phyloP scores from a whole-genome alignment of 768 basidiomycete genomes.

The Gloeopeniophorella convolvens region DNA sequence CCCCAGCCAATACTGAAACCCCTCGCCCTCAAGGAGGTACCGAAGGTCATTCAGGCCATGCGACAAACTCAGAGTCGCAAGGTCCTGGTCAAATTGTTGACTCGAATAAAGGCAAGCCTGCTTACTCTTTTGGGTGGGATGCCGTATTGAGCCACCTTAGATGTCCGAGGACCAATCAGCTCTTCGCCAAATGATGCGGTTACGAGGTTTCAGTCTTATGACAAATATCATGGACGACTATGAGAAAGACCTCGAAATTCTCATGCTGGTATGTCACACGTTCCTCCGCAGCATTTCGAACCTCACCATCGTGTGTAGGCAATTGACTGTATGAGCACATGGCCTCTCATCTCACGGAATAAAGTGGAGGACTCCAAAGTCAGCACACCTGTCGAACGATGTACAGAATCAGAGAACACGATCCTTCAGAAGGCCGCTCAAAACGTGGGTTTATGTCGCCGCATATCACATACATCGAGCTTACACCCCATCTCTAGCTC shows the following conservation, averaged over 20 bases:
- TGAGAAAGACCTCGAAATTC: slow-evolving; percentile 58
- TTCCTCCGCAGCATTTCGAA: neutral
- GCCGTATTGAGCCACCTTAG: slow-evolving; percentile 33
- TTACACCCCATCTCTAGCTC: slow-evolving; percentile 39
- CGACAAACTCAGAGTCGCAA: slow-evolving; percentile 81
- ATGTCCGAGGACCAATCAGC: slow-evolving; percentile 79
- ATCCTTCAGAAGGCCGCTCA: slow-evolving; percentile 51
- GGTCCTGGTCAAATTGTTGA: slow-evolving; percentile 76
- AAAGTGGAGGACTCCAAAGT: slow-evolving; percentile 80
- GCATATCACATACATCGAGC: neutral
- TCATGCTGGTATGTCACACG: slow-evolving; percentile 45
- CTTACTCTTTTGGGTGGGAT: neutral
- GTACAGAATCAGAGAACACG: slow-evolving; percentile 50
- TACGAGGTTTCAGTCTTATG: slow-evolving; percentile 93
- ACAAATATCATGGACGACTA: slow-evolving; percentile 80
- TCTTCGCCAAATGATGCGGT: slow-evolving; percentile 77
- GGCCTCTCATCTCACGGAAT: slow-evolving; percentile 82
- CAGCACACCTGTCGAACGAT: slow-evolving; percentile 51
- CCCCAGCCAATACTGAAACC: slow-evolving; percentile 70
- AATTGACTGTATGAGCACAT: slow-evolving; percentile 60
- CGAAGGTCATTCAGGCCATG: slow-evolving; percentile 87
- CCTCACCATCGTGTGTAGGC: slow-evolving; percentile 33
- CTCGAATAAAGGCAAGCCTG: slow-evolving; percentile 67
- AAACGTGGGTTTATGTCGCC: slow-evolving; percentile 39
- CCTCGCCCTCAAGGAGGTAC: slow-evolving; percentile 71